These are phyloP conservation scores for Picochlorum sp. DNA, from an alignment of 139 green algal genomes.

Conservation along the genomic window DNA sequence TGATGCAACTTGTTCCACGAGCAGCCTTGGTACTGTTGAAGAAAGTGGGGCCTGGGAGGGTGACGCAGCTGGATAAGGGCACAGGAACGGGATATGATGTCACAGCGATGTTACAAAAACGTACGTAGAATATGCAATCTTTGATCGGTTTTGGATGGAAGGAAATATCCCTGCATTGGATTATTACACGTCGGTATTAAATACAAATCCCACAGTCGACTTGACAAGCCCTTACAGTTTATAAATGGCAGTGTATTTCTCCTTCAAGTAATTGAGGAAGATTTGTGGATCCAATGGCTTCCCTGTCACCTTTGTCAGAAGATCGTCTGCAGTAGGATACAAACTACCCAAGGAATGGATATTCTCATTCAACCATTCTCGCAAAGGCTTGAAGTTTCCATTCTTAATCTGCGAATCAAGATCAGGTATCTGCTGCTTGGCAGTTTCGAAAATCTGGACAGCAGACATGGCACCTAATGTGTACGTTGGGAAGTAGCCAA, in stretches of 20 bases:
- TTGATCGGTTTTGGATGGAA: neutral
- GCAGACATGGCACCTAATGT: conserved; percentile 72
- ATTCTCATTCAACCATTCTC: conserved; percentile 68
- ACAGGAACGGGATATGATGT: conserved; percentile 50
- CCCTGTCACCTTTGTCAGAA: conserved; percentile 68
- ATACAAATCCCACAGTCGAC: too few relatives aligned
- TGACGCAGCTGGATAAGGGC: conserved; percentile 43
- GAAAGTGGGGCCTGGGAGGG: conserved; percentile 53
- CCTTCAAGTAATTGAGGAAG: conserved; percentile 66
- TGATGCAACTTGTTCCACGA: conserved; percentile 37
- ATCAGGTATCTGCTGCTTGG: conserved; percentile 38
- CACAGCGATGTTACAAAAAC: conserved; percentile 21
- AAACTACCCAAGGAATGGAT: conserved; percentile 71
- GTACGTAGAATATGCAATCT: neutral
- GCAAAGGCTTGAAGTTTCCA: conserved; percentile 67
- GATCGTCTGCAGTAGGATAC: conserved; percentile 65
- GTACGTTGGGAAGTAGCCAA: conserved; percentile 89
- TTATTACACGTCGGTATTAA: too few relatives aligned
- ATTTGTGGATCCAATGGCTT: conserved; percentile 52
- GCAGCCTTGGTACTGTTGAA: conserved; percentile 57
- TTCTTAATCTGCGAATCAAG: conserved; percentile 57
- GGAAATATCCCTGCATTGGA: too few relatives aligned
- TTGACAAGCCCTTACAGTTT: conserved; percentile 19
- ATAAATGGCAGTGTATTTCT: conserved; percentile 82
- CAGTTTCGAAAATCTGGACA: conserved; percentile 55